A percentile compares a stretch with the other conserved stretches of the same genome.
Conservation (phyloP, 2,329 filamentous ascomycete species). For the Didymella glomerata region DNA sequence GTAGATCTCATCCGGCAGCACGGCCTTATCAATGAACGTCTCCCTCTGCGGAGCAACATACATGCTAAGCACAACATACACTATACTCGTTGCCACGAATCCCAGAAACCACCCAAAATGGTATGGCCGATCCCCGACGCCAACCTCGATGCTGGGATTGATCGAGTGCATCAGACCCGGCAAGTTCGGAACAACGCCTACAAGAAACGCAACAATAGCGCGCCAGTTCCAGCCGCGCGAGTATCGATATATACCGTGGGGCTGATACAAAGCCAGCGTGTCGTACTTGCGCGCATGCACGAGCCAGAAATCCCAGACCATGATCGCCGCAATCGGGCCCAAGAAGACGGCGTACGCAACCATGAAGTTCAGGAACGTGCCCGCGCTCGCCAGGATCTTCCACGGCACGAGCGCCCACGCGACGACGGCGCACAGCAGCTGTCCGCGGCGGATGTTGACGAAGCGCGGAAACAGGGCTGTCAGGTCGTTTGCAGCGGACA, state of each 20-base stretch:
- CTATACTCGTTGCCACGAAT: slow-evolving; percentile 63
- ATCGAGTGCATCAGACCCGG: slow-evolving; percentile 62
- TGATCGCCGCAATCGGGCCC: slow-evolving; percentile 69
- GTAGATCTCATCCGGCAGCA: slow-evolving; percentile 52
- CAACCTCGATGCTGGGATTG: slow-evolving; percentile 52
- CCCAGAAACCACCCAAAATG: slow-evolving; percentile 73
- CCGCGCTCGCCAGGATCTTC: slow-evolving; percentile 56
- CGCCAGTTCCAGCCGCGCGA: slow-evolving; percentile 65
- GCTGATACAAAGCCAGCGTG: slow-evolving; percentile 62
- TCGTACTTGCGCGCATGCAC: slow-evolving; percentile 61
- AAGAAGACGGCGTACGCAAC: slow-evolving; percentile 71
- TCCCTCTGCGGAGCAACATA: slow-evolving; percentile 59
- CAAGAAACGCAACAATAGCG: slow-evolving; percentile 65
- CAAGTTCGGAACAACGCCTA: slow-evolving; percentile 64
- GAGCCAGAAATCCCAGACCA: slow-evolving; percentile 68
- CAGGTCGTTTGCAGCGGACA: slow-evolving; percentile 64
- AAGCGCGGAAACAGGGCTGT: slow-evolving; percentile 62
- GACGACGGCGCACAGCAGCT: slow-evolving; percentile 56
- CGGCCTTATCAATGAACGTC: slow-evolving; percentile 56
- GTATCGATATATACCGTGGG: slow-evolving; percentile 62
- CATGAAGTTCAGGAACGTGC: slow-evolving; percentile 66
- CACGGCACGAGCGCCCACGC: slow-evolving; percentile 58
- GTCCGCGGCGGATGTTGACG: slow-evolving; percentile 62
- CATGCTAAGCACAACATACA: slow-evolving; percentile 63
- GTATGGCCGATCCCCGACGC: slow-evolving; percentile 64